These are phyloP conservation scores for Alternaria postmessia DNA, from an alignment of 2,329 filamentous ascomycete genomes.

Conservation along the genomic window DNA sequence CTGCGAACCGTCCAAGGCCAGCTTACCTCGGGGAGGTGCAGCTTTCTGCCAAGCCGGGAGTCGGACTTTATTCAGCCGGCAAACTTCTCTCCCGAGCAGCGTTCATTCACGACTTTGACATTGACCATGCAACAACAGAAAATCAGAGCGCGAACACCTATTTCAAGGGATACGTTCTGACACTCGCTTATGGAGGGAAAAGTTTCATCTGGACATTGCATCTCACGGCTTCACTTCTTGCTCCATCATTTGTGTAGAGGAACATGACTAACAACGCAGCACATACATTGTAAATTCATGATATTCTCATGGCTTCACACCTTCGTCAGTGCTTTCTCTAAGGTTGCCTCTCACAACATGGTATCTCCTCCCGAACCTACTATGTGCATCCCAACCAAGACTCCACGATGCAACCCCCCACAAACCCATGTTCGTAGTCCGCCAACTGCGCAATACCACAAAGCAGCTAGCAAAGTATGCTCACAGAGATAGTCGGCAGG, in stretches of 20 bases:
- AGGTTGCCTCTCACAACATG: too few relatives aligned
- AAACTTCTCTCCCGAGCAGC: background rate
- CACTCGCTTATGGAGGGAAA: background rate
- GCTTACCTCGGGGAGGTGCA: slow-evolving; percentile 14
- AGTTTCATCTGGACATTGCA: background rate
- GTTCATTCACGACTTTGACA: background rate
- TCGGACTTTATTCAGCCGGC: slow-evolving; percentile 6
- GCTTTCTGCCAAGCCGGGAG: slow-evolving; percentile 24
- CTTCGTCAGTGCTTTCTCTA: too few relatives aligned
- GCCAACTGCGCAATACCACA: background rate
- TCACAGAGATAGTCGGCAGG: background rate
- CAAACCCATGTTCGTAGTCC: too few relatives aligned
- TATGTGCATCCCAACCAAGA: too few relatives aligned
- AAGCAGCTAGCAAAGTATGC: background rate
- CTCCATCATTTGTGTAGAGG: background rate
- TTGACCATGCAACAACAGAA: background rate
- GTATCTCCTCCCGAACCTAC: too few relatives aligned
- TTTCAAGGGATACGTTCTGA: background rate
- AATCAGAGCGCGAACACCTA: background rate
- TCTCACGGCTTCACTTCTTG: background rate
- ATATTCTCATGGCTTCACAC: background rate
- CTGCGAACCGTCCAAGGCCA: slow-evolving; percentile 12
- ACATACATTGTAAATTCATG: background rate
- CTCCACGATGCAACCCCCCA: too few relatives aligned
- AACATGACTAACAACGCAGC: background rate